These are phyloP conservation scores for Saturnispora kantuleensis DNA, from an alignment of 805 yeast species.

Conservation along the genomic window DNA sequence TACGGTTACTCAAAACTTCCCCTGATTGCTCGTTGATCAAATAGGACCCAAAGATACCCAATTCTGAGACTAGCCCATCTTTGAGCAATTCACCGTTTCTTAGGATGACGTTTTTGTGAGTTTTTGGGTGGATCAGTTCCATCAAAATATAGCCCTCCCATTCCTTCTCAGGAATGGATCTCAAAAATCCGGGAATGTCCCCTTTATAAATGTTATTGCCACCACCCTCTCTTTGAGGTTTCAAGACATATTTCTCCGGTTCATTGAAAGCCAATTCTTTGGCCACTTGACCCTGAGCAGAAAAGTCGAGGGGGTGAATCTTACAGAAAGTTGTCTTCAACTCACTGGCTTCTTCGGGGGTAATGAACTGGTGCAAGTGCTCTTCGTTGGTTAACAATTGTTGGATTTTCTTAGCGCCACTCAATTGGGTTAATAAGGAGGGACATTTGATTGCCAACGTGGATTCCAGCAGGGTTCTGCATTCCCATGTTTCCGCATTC, in stretches of 20 bases:
- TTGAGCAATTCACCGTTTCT: constrained; percentile 50
- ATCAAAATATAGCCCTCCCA: constrained; percentile 91
- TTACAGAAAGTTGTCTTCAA: constrained; percentile 62
- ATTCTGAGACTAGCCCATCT: constrained; percentile 81
- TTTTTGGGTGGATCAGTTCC: constrained; percentile 84
- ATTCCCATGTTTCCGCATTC: constrained; percentile 61
- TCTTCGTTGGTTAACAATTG: constrained; percentile 62
- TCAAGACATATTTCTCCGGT: constrained; percentile 72
- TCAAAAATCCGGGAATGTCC: constrained; percentile 69
- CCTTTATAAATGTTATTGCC: constrained; percentile 89
- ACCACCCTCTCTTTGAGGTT: constrained; percentile 99
- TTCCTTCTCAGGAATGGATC: constrained; percentile 47
- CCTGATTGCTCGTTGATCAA: constrained; percentile 61
- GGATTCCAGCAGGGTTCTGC: constrained; percentile 62
- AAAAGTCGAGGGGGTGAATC: constrained; percentile 77
- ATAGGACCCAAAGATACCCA: constrained; percentile 83
- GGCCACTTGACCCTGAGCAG: constrained; percentile 52
- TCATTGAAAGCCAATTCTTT: constrained; percentile 53
- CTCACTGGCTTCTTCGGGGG: not conserved
- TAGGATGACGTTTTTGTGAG: constrained; percentile 56
- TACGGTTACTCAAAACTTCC: constrained; percentile 48
- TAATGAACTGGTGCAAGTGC: constrained; percentile 36
- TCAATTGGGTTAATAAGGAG: constrained; percentile 73
- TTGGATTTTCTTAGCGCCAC: constrained; percentile 92
- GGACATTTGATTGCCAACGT: constrained; percentile 88